Evolutionary conservation across 1,284 basidiomycete genomes (phyloP), one percentile per base, ranked within the genome.

Genomic region (Schizophyllum commune): DNA sequence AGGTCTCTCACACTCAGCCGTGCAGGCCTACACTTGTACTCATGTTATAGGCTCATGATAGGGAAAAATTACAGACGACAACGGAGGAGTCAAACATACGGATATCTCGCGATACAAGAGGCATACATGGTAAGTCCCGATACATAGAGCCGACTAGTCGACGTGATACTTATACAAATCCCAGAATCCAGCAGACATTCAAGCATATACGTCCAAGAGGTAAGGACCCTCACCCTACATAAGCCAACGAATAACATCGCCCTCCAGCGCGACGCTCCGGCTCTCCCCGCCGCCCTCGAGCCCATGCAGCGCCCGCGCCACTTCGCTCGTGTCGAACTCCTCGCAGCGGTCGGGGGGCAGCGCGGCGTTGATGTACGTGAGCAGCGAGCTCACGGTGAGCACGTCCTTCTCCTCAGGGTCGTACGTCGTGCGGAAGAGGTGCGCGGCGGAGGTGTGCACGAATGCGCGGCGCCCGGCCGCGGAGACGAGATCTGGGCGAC

Each of bases 341-440:
- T 89, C 88, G 69, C 89, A 83, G 71, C 89, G 90, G 70, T 89
- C 88, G 13, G 75, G 76, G 2, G 87, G 88, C 76, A 89, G 81
- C 7, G 85, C 86, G 1, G 87, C 83, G 67, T 90, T 90, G 60
- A 90, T 77, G 69, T 88, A 89, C 5, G 83, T 79, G 54, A 90
- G 74, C 19, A 90, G 74, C 15, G 84, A 74, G 2, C 84, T 85
- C 66, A 90, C 81, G 15, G 81, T 83, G 73, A 90, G 75, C 62
- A 88, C 85, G 69, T 90, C 87, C 22, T 79, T 72, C 17, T 75
- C 65, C 63, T 11, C 27, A 4, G 53, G 11, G 19, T 82, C 83
- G 71, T 87, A 87, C 22, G 88, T 88, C 58, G 84, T 83, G 61
- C 72, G 69, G 74, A 86, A 87, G 55, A 90, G 78, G 68, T 87